phyloP scores from a whole-genome alignment of 768 basidiomycete species.

The Mycena metata region DNA sequence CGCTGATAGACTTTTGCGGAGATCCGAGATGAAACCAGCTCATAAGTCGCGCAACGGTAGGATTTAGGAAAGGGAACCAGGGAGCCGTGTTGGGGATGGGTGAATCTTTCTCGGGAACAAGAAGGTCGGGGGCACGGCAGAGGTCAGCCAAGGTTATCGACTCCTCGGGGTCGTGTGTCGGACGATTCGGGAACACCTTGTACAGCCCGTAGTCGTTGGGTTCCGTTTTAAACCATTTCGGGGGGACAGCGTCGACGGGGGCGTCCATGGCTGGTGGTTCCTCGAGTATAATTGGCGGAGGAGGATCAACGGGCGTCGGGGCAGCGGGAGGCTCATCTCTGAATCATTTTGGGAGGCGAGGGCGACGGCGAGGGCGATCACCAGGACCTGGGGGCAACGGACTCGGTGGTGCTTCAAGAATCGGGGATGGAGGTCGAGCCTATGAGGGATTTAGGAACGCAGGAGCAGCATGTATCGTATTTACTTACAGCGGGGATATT shows the following conservation, averaged over 20 bases:
- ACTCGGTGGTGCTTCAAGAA: not conserved
- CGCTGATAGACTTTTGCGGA: conserved; percentile 38
- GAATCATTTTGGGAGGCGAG: not conserved
- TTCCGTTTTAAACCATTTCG: conserved; percentile 30
- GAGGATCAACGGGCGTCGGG: not conserved
- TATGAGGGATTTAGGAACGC: too few species aligned
- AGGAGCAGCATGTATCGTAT: too few species aligned
- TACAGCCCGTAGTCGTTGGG: conserved; percentile 42
- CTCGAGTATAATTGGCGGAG: not conserved
- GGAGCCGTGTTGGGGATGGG: conserved; percentile 32
- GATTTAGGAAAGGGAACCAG: conserved; percentile 41
- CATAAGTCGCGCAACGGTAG: conserved; percentile 13
- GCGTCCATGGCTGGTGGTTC: not conserved
- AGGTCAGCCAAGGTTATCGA: conserved; percentile 27
- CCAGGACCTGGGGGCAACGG: not conserved
- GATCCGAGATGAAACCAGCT: conserved; percentile 40
- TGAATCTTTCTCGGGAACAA: too few species aligned
- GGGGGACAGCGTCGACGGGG: not conserved
- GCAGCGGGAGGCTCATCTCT: not conserved
- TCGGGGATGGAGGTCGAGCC: too few species aligned
- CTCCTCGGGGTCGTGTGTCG: conserved; percentile 39
- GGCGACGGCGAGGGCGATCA: conserved; percentile 11
- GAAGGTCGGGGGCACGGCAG: conserved; percentile 31
- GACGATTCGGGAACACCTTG: conserved; percentile 37
- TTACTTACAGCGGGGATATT: too few species aligned